Evolutionary conservation across 805 yeast species (phyloP).

Genomic region (Candida odintsovae): DNA sequence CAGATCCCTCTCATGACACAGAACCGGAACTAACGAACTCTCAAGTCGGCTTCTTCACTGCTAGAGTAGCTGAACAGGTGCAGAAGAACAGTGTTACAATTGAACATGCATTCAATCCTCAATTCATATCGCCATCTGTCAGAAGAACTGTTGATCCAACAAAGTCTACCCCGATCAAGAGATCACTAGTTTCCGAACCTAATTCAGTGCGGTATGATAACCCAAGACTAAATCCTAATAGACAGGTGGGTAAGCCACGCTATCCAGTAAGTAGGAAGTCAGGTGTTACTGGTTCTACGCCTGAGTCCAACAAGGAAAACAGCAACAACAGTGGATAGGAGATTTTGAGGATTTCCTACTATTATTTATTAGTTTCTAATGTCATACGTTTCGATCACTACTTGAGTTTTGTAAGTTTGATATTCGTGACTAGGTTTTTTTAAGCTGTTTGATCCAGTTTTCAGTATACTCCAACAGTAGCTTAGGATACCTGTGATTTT

Average conservation of each 20-base stretch:
- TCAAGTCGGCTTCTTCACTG: slow-evolving; percentile 49
- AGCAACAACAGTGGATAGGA: not conserved
- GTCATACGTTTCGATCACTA: not conserved
- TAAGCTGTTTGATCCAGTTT: not conserved
- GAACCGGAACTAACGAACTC: slow-evolving; percentile 3
- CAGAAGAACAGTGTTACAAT: slow-evolving; percentile 36
- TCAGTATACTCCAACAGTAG: too few species aligned
- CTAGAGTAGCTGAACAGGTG: slow-evolving; percentile 55
- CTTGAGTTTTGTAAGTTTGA: not conserved
- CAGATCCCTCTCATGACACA: slow-evolving; percentile 1
- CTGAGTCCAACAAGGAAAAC: not conserved
- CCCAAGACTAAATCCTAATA: slow-evolving; percentile 21
- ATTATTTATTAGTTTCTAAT: too few species aligned
- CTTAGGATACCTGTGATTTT: too few species aligned
- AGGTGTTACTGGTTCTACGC: not conserved
- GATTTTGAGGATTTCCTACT: not conserved
- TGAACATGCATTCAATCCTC: slow-evolving; percentile 44
- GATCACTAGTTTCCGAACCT: slow-evolving; percentile 23
- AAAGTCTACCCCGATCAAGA: slow-evolving; percentile 58
- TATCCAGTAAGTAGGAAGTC: slow-evolving; percentile 19
- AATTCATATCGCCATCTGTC: slow-evolving; percentile 49
- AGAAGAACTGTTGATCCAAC: slow-evolving; percentile 62
- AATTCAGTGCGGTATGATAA: slow-evolving; percentile 21
- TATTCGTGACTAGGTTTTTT: not conserved
- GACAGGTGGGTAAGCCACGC: slow-evolving; percentile 25